Evolutionary conservation across 129 eudicot species (phyloP).

Genomic region (Helianthus tuberosus): DNA sequence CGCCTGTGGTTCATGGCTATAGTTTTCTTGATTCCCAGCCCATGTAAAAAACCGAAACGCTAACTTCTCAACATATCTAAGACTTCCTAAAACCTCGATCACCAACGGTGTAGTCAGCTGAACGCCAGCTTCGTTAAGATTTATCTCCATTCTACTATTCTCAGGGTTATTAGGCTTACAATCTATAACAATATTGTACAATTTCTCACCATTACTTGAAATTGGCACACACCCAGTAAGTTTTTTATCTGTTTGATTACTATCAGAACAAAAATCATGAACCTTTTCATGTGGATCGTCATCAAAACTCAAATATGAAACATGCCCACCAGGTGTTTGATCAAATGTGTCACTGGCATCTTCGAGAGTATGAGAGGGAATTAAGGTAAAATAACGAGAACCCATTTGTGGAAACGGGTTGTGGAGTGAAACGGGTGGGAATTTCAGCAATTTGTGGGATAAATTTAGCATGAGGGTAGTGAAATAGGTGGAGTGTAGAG

Average conservation of each 20-base stretch:
- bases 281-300: conserved; percentile 40
- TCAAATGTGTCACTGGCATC: conserved; percentile 30
- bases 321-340: conserved; percentile 33
- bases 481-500: conserved; percentile 15
- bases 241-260: conserved; percentile 13
- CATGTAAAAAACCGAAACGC: conserved; percentile 89
- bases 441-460: background rate
- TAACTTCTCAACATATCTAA: conserved; percentile 68
- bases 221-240: conserved; percentile 15
- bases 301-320: conserved; percentile 23
- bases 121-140: conserved; percentile 49
- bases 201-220: conserved; percentile 43
- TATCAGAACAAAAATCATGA: conserved; percentile 1
- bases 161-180: conserved; percentile 46
- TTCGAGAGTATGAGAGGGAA: conserved; percentile 29
- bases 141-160: conserved; percentile 52
- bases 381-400: background rate
- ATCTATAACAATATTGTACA: conserved; percentile 51
- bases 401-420: background rate
- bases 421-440: conserved; percentile 10
- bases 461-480: background rate
- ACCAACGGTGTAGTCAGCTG: conserved; percentile 63
- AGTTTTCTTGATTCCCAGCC: conserved; percentile 77
- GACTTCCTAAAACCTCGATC: conserved; percentile 56
- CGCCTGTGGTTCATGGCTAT: conserved; percentile 63